Percentiles rank a stretch among this genome's conserved stretches.
phyloP scores from a whole-genome alignment of 345 rosid species.

The Dipteronia dyeriana region DNA sequence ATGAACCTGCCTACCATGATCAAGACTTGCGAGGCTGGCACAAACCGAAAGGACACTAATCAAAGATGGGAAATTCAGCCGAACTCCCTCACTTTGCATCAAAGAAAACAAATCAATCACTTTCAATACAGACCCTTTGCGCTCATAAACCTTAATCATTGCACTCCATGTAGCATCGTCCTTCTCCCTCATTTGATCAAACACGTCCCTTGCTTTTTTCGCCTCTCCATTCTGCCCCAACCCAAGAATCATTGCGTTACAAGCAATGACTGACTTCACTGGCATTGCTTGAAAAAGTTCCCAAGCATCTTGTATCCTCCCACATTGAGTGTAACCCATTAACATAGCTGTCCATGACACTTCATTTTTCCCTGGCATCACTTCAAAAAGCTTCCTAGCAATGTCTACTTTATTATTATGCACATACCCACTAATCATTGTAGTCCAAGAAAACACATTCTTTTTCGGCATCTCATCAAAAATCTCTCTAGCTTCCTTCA shows the following conservation, averaged over 20 bases:
- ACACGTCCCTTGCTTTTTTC: constrained; percentile 50
- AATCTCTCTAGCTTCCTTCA: constrained; percentile 64
- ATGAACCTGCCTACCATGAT: constrained; percentile 78
- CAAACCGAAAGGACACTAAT: constrained; percentile 75
- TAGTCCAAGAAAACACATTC: constrained; percentile 81
- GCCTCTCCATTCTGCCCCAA: constrained; percentile 61
- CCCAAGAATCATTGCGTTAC: constrained; percentile 75
- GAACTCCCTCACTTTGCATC: constrained; percentile 65
- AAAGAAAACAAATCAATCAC: constrained; percentile 55
- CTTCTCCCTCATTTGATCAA: constrained; percentile 57
- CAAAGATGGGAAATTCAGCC: constrained; percentile 58
- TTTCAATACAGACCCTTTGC: constrained; percentile 68
- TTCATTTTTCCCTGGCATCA: constrained; percentile 81
- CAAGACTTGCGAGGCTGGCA: constrained; percentile 64
- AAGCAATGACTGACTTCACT: constrained; percentile 49
- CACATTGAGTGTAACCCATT: constrained; percentile 67
- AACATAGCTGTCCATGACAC: constrained; percentile 84
- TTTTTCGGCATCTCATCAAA: constrained; percentile 67
- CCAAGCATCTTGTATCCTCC: constrained; percentile 66
- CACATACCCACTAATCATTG: constrained; percentile 69
- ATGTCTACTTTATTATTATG: constrained; percentile 65
- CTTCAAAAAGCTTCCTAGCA: constrained; percentile 86
- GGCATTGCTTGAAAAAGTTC: constrained; percentile 65
- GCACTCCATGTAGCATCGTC: constrained; percentile 69
- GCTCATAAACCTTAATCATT: constrained; percentile 72